These are phyloP conservation scores for Hsuehochloa calcarea DNA, from an alignment of 176 grass and related monocot genomes.

Conservation along the genomic window DNA sequence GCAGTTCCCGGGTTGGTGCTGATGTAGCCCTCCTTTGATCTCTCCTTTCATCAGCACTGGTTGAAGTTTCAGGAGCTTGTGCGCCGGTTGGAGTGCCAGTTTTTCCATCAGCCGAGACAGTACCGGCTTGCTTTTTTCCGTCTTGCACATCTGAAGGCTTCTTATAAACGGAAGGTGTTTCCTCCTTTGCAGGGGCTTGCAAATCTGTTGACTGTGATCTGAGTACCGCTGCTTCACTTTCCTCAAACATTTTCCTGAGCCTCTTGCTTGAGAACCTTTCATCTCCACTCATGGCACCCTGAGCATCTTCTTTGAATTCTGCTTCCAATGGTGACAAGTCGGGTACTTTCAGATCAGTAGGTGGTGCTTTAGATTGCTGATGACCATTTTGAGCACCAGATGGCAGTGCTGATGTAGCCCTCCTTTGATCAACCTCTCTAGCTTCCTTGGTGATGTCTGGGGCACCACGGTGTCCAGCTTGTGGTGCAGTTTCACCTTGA, in stretches of 20 bases:
- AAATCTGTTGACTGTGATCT: slow-evolving; percentile 13
- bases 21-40: slow-evolving; percentile 6
- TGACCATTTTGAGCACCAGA: slow-evolving; percentile 2
- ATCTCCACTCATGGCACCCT: not conserved
- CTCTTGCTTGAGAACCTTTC: slow-evolving; percentile 40
- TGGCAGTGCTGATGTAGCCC: not conserved
- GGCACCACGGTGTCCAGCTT: not conserved
- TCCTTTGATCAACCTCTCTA: slow-evolving; percentile 28
- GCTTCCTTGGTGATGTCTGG: slow-evolving; percentile 17
- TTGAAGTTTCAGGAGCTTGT: slow-evolving; percentile 17
- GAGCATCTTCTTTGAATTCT: not conserved
- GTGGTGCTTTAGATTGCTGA: slow-evolving; percentile 16
- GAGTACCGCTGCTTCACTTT: not conserved
- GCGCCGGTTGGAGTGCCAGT: not conserved
- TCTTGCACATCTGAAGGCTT: slow-evolving; percentile 29
- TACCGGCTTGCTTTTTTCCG: not conserved
- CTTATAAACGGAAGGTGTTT: slow-evolving; percentile 3
- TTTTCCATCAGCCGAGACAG: not conserved
- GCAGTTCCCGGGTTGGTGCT: not conserved
- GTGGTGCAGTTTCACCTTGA: slow-evolving; percentile 13
- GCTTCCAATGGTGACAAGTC: slow-evolving; percentile 13
- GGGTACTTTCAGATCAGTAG: slow-evolving; percentile 17
- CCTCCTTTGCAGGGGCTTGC: slow-evolving; percentile 15
- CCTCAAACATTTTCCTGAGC: slow-evolving; percentile 33
- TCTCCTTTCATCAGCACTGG: slow-evolving; percentile 16